Evolutionary conservation across 1,284 basidiomycete genomes (phyloP), one percentile per base, ranked within the genome.

Genomic region (Volvariella surrecta): DNA sequence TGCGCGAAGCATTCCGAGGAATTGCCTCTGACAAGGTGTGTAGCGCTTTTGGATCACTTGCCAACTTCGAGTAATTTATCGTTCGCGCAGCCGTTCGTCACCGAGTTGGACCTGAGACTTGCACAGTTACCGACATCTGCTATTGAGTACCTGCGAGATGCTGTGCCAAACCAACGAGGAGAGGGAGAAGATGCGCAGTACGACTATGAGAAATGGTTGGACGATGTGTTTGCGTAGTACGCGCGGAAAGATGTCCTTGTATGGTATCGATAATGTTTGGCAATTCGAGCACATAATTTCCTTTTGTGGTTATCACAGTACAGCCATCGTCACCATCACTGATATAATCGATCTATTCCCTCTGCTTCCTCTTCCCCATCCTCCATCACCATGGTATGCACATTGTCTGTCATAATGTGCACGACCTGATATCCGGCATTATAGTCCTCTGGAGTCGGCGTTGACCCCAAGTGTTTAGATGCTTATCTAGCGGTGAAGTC

Each of bases 1-100:
- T 99, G 48, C 79, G 89, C 16, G 91, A 94, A 52, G 83, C 94
- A 1, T 99, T 99, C 79, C 81, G 89, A 38, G 90, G 89, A 6
- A 83, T 97, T 37, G 91, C 93, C 1, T 78, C 73, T 10, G 87
- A 94, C 57, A 98, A 98, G 75, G 92, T 88, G 50, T 35, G 74
- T 49, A 30, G n/a, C n/a, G n/a, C n/a, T n/a, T n/a, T n/a, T n/a
- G 11, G 28, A 39, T 15, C 19, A 24, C n/a, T n/a, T n/a, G n/a
- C n/a, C n/a, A n/a, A n/a, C n/a, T n/a, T n/a, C n/a, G n/a, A n/a
- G n/a, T n/a, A 10, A 19, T 20, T 28, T n/a, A 37, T 40, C 37
- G 35, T 15, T 45, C 46, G 43, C 54, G 44, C 62, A 94, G 91
- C 83, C 88, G 3, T 94, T 87, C 52, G 84, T 98, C 13, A 97